Evolutionary conservation across 2,329 filamentous ascomycete genomes (phyloP), one percentile per base, ranked within the genome.

Genomic region (Stemphylium vesicarium): DNA sequence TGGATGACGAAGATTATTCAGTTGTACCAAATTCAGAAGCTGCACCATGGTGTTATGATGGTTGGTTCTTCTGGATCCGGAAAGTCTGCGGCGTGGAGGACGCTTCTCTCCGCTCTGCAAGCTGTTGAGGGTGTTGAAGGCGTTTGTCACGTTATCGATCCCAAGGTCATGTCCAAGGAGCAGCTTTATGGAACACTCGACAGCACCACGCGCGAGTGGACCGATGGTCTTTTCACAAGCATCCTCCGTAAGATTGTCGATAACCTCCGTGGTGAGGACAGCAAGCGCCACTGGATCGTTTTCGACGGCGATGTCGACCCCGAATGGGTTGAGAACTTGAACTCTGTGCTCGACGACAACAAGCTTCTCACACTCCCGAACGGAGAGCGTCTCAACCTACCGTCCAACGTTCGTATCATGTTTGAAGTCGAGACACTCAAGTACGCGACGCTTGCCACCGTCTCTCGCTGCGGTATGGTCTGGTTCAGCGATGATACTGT

Each of bases 1-100:
- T 99, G 96, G 96, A 92, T 98, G 86, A 95, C 91, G 53, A 99
- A 99, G 79, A 88, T 96, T 31, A 83, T 99, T 8, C 95, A 99
- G 75, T 85, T 99, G 2, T 98, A 96, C 75, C 95, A 99, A 75
- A 99, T 99, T 60, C 95, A 98, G 76, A 90, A 88, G 63, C 92
- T 99, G 54, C 95, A 99, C 71, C 95, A 99, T 66, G 95, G 95
- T 88, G 95, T 99, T 24, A 99, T 99, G 96, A 98, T 99, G 95
- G 95, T 99, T 9, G 95, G 95, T 60, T 92, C 91, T 71, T 97
- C 96, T 26, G 95, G 96, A n/a, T 90, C 94, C 40, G 96, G 96
- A 72, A 99, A 99, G 79, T 97, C 95, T 36, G 88, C 90, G 1
- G 91, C 95, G 4, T 99, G 96, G 95, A 92, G 91, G 70, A 87